phyloP scores from a whole-genome alignment of 1,284 basidiomycete genomes.

The Ceratobasidium sp. region DNA sequence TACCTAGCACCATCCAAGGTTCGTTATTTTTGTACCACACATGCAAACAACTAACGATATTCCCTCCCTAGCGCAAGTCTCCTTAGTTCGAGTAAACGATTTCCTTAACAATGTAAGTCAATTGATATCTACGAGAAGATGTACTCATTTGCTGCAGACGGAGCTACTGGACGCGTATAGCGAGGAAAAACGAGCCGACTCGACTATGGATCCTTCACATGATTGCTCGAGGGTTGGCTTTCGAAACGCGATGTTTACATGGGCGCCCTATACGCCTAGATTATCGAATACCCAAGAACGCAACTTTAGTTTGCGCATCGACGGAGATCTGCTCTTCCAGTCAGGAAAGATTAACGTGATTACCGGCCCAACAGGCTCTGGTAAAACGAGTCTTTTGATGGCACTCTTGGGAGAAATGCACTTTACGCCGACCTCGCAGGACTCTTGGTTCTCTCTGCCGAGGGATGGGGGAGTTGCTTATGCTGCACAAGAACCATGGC shows the following conservation, averaged over 20 bases:
- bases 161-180: constrained; percentile 40
- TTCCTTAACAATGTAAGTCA: constrained; percentile 37
- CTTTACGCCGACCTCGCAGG: constrained; percentile 13
- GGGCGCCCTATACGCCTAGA: constrained; percentile 1
- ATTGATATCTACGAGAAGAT: not conserved
- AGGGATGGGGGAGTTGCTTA: constrained; percentile 38
- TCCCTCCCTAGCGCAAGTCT: not conserved
- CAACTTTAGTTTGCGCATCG: constrained; percentile 59
- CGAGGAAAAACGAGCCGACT: not conserved
- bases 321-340: constrained; percentile 62
- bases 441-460: constrained; percentile 36
- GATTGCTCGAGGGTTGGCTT: constrained; percentile 40
- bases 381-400: constrained; percentile 44
- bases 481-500: constrained; percentile 39
- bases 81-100: constrained; percentile 39
- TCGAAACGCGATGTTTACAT: constrained; percentile 41
- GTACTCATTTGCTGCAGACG: constrained; percentile 33
- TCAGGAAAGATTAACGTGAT: constrained; percentile 65
- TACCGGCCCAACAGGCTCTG: constrained; percentile 62
- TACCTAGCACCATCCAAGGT: constrained; percentile 2
- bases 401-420: constrained; percentile 59
- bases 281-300: constrained; percentile 43
- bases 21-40: not conserved
- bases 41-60: not conserved
- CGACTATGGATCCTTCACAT: not conserved